phyloP scores from a whole-genome alignment of 305 asterid genomes.

The Solanum hybrid region DNA sequence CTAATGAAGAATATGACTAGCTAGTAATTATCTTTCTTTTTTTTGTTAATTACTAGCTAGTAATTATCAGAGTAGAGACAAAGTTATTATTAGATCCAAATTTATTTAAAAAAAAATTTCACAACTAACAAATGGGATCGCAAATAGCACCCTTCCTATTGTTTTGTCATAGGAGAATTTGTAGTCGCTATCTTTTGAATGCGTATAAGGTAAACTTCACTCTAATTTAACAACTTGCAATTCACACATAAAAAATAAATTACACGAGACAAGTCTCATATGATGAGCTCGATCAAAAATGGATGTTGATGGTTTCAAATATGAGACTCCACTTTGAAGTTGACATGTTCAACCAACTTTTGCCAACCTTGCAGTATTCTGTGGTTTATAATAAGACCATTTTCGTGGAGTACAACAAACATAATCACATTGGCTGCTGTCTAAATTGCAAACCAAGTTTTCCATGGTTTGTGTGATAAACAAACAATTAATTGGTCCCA shows the following conservation, averaged over 20 bases:
- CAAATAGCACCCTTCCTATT: background rate
- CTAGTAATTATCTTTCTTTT: background rate
- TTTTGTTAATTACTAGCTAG: background rate
- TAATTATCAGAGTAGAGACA: background rate
- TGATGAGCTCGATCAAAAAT: background rate
- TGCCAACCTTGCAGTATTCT: background rate
- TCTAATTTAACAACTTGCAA: accelerated
- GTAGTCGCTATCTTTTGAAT: background rate
- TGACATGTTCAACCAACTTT: background rate
- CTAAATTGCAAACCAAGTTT: background rate
- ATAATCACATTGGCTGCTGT: background rate
- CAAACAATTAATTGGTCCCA: background rate
- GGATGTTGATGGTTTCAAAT: background rate
- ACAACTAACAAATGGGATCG: background rate
- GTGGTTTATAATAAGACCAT: background rate
- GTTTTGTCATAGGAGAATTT: background rate
- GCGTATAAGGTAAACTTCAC: background rate
- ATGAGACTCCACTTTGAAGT: background rate
- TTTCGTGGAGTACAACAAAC: background rate
- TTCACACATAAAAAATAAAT: background rate
- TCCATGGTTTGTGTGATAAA: background rate
- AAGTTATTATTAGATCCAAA: background rate
- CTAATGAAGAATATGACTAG: background rate
- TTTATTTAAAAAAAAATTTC: background rate
- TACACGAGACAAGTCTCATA: background rate